A percentile compares a stretch with the other conserved stretches of the same genome.
These are phyloP conservation scores for Alternaria brassicae DNA, from an alignment of 2,329 filamentous ascomycete species.

Conservation along the genomic window DNA sequence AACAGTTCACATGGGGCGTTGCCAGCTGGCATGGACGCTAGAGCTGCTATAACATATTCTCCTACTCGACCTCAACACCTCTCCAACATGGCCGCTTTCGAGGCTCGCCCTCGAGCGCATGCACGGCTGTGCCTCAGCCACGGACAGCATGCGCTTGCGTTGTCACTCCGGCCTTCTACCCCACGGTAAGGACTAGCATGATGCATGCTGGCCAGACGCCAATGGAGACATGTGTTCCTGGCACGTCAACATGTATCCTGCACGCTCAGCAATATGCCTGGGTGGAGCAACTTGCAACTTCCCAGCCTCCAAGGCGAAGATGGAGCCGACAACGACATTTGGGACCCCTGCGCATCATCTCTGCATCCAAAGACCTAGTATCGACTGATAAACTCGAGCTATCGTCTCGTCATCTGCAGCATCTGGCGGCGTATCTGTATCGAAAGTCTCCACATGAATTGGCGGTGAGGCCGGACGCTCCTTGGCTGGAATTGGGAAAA, in stretches of 20 bases:
- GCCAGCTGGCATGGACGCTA: conserved; percentile 49
- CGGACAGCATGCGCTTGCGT: conserved; percentile 28
- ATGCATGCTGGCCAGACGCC: conserved; percentile 30
- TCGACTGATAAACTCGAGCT: conserved; percentile 11
- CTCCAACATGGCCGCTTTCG: conserved; percentile 24
- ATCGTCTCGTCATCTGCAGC: conserved; percentile 36
- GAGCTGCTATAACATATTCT: conserved; percentile 29
- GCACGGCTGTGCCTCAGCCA: conserved; percentile 39
- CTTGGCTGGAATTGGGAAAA: conserved; percentile 39
- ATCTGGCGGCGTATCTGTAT: conserved; percentile 40
- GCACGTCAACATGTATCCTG: conserved; percentile 16
- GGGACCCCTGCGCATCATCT: conserved; percentile 1
- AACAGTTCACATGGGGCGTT: conserved; percentile 39
- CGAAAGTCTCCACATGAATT: conserved; percentile 33
- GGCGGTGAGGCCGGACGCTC: conserved; percentile 42
- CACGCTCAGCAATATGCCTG: conserved; percentile 14
- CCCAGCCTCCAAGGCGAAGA: conserved; percentile 16
- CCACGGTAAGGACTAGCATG: conserved; percentile 27
- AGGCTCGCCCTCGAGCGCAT: conserved; percentile 26
- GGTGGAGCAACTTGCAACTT: conserved; percentile 21
- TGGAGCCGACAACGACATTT: conserved; percentile 3
- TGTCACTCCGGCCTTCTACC: conserved; percentile 21
- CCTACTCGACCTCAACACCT: conserved; percentile 27
- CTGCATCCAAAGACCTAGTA: conserved; percentile 3
- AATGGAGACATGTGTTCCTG: conserved; percentile 17